Evolutionary conservation across 225 moss, liverwort and hornwort species (phyloP).

Genomic region (Sphagnum contortum): DNA sequence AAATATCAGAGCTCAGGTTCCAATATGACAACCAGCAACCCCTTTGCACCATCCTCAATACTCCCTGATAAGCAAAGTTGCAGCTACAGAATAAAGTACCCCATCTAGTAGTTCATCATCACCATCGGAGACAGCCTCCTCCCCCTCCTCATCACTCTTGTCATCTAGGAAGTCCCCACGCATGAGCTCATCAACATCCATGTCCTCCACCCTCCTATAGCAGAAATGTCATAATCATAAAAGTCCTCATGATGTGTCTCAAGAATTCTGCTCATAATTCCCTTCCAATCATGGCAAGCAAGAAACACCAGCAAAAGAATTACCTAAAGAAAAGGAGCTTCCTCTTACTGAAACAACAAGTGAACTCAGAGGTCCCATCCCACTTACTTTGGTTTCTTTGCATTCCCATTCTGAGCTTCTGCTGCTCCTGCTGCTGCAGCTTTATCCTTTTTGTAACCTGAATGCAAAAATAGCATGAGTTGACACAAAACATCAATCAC

Average conservation of each 20-base stretch:
- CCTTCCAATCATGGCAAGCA: too few relatives aligned
- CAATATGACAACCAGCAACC: too few relatives aligned
- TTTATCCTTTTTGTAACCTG: constrained; percentile 44
- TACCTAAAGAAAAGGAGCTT: not conserved
- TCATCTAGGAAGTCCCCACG: constrained; percentile 50
- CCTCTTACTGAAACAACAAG: not conserved
- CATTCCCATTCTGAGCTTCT: constrained; percentile 17
- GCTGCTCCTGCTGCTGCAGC: constrained; percentile 16
- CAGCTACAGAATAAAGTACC: too few relatives aligned
- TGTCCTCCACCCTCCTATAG: constrained; percentile 55
- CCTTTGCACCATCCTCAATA: too few relatives aligned
- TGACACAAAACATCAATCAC: too few relatives aligned
- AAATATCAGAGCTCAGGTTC: too few relatives aligned
- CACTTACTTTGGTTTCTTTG: constrained; percentile 30
- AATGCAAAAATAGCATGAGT: not conserved
- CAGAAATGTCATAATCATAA: constrained; percentile 3
- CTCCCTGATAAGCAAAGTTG: too few relatives aligned
- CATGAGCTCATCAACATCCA: constrained; percentile 63
- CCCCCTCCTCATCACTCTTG: constrained; percentile 34
- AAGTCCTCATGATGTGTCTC: too few relatives aligned
- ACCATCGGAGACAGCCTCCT: constrained; percentile 28
- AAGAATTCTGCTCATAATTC: too few relatives aligned
- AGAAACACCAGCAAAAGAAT: too few relatives aligned
- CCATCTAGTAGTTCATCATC: constrained; percentile 5
- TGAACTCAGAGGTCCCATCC: not conserved